phyloP scores from a whole-genome alignment of 164 flowering plant genomes.

The grape (Vitis vinifera) region DNA sequence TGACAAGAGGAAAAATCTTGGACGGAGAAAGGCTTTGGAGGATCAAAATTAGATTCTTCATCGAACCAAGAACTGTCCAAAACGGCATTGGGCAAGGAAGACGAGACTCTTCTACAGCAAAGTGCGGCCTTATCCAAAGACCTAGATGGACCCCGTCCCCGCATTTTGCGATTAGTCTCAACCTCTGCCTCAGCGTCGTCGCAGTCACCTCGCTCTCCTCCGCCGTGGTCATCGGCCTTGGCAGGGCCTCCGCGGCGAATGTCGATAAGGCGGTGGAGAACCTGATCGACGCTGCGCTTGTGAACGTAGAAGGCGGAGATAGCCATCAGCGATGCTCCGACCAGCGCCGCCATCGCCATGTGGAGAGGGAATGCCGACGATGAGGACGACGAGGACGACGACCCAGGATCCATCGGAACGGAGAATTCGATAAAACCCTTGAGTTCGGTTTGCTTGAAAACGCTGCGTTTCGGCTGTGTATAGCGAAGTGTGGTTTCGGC shows the following conservation, averaged over 20 bases:
- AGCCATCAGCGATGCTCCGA: conserved; percentile 76
- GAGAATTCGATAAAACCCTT: too few species aligned
- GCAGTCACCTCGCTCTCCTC: conserved; percentile 5
- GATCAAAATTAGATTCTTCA: conserved; percentile 23
- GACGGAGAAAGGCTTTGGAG: not conserved
- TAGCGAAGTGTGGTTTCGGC: too few species aligned
- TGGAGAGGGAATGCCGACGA: conserved; percentile 28
- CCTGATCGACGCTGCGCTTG: conserved; percentile 55
- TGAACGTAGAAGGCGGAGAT: conserved; percentile 69
- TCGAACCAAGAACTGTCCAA: conserved; percentile 29
- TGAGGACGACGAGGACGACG: not conserved
- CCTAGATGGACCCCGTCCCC: conserved; percentile 12
- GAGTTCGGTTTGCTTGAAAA: too few species aligned
- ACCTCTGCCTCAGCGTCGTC: conserved; percentile 17
- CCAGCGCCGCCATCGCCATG: conserved; percentile 64
- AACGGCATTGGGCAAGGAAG: conserved; percentile 50
- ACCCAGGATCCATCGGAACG: conserved; percentile 10
- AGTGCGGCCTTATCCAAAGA: conserved; percentile 22
- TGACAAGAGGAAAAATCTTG: conserved; percentile 20
- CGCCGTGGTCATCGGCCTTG: not conserved
- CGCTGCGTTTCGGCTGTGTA: too few species aligned
- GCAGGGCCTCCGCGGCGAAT: conserved; percentile 27
- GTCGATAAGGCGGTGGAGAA: conserved; percentile 46
- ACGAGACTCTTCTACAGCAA: conserved; percentile 26
- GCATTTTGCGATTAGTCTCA: conserved; percentile 6